phyloP scores from a whole-genome alignment of 805 yeast genomes.

The Trichomonascus vanleenenianus region DNA sequence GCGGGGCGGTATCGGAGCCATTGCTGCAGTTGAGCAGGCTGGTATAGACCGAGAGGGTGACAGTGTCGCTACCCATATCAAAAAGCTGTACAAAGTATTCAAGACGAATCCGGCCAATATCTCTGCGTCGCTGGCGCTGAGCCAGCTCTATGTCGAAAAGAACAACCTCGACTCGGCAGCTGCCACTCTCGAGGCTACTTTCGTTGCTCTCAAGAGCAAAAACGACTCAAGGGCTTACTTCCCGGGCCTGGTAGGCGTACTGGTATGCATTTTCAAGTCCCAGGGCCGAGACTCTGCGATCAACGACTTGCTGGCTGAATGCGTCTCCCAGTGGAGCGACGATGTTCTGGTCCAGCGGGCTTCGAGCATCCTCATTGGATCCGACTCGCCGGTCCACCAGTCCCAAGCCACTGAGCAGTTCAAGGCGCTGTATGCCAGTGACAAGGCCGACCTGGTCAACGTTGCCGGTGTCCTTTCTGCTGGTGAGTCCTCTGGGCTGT shows the following conservation, averaged over 20 bases:
- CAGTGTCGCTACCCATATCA: slow-evolving; percentile 12
- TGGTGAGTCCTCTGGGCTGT: slow-evolving; percentile 17
- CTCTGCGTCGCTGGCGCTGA: slow-evolving; percentile 22
- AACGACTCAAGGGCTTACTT: slow-evolving; percentile 10
- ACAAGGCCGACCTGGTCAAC: background rate
- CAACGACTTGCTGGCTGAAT: slow-evolving; percentile 26
- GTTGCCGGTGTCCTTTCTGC: slow-evolving; percentile 19
- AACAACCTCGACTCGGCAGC: slow-evolving; percentile 23
- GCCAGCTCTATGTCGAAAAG: slow-evolving; percentile 20
- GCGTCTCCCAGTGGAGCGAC: slow-evolving; percentile 24
- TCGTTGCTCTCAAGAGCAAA: slow-evolving; percentile 1
- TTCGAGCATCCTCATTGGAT: slow-evolving; percentile 33
- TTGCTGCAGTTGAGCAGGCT: background rate
- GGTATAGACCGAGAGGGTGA: background rate
- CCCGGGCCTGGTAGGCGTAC: slow-evolving; percentile 46
- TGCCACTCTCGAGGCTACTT: slow-evolving; percentile 20
- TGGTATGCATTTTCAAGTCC: slow-evolving; percentile 43
- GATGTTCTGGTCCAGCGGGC: slow-evolving; percentile 22
- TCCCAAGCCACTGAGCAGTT: slow-evolving; percentile 27
- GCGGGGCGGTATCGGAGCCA: slow-evolving; percentile 14
- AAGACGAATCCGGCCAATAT: slow-evolving; percentile 24
- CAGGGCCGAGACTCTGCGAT: slow-evolving; percentile 34
- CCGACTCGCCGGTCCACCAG: slow-evolving; percentile 25
- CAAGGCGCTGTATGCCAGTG: slow-evolving; percentile 11
- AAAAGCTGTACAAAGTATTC: slow-evolving; percentile 20